These are phyloP conservation scores for Gossypium lobatum DNA, from an alignment of 441 rosid genomes.

Conservation along the genomic window DNA sequence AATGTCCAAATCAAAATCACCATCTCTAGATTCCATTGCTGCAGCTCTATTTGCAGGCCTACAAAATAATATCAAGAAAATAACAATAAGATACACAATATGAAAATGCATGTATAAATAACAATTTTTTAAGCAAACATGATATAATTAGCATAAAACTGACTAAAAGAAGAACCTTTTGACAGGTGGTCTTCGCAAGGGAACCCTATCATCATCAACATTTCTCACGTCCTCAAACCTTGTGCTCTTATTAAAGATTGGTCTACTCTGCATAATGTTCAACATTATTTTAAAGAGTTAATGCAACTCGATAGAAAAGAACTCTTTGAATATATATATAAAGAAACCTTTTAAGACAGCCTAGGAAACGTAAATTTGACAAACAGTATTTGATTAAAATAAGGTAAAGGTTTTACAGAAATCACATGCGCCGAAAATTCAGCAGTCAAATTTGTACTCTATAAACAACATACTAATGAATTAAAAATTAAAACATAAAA, in stretches of 20 bases:
- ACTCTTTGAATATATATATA: background rate
- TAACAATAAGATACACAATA: background rate
- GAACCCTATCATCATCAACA: slow-evolving; percentile 66
- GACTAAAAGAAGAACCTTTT: slow-evolving; percentile 48
- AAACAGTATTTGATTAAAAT: background rate
- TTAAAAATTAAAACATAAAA: background rate
- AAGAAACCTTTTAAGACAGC: background rate
- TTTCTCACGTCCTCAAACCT: slow-evolving; percentile 93
- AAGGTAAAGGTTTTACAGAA: background rate
- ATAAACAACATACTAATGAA: background rate
- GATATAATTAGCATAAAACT: background rate
- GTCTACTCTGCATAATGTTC: slow-evolving; percentile 70
- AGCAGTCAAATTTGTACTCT: background rate
- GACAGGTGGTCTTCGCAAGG: slow-evolving; percentile 61
- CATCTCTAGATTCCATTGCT: slow-evolving; percentile 80
- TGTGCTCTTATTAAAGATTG: slow-evolving; percentile 94
- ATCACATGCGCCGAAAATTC: background rate
- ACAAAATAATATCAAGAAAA: slow-evolving; percentile 12
- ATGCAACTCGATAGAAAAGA: background rate
- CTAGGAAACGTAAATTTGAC: background rate
- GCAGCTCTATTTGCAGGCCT: slow-evolving; percentile 68
- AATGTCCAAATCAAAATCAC: slow-evolving; percentile 80
- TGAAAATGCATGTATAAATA: background rate
- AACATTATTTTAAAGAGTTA: background rate
- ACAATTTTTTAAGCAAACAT: slow-evolving; percentile 17